These are phyloP conservation scores for Phytophthora pistaciae DNA, from an alignment of 352 stramenopile genomes.

Conservation along the genomic window DNA sequence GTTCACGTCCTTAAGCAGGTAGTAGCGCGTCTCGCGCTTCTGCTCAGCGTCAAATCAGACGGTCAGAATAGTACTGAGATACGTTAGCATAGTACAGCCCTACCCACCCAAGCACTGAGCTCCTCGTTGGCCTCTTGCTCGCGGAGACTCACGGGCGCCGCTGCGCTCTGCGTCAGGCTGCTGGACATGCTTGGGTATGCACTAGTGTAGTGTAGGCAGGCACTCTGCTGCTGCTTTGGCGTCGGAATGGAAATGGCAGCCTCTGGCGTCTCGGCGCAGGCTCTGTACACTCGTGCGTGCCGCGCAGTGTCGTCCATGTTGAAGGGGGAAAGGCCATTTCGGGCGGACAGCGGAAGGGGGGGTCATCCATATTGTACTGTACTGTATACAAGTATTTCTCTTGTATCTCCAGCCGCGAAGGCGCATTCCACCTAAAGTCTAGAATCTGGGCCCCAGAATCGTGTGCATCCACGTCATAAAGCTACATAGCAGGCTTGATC, in stretches of 20 bases:
- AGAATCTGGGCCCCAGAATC: too few relatives aligned
- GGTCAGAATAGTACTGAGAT: slow-evolving; percentile 11
- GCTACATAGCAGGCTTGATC: neutral
- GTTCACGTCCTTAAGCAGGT: slow-evolving; percentile 67
- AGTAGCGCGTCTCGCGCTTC: slow-evolving; percentile 69
- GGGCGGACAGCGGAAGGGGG: neutral
- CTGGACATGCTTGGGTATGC: slow-evolving; percentile 28
- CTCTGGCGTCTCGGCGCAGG: neutral
- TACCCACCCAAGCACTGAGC: slow-evolving; percentile 58
- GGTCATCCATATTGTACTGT: neutral
- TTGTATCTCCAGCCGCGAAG: neutral
- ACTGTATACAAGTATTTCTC: neutral
- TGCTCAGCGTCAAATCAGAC: slow-evolving; percentile 21
- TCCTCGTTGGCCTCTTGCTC: slow-evolving; percentile 44
- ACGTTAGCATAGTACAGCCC: neutral
- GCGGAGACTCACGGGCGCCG: slow-evolving; percentile 3
- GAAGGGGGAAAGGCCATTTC: slow-evolving; percentile 20
- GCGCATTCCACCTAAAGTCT: neutral
- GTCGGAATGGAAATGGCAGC: slow-evolving; percentile 19
- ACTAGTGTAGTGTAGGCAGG: neutral
- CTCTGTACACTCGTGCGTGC: slow-evolving; percentile 2
- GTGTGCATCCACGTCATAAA: neutral
- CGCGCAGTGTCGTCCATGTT: slow-evolving; percentile 17
- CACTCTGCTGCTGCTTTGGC: neutral
- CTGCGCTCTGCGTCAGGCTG: slow-evolving; percentile 22